Evolutionary conservation across 1,284 basidiomycete species (phyloP).

Genomic region (Trichosporon faecale): DNA sequence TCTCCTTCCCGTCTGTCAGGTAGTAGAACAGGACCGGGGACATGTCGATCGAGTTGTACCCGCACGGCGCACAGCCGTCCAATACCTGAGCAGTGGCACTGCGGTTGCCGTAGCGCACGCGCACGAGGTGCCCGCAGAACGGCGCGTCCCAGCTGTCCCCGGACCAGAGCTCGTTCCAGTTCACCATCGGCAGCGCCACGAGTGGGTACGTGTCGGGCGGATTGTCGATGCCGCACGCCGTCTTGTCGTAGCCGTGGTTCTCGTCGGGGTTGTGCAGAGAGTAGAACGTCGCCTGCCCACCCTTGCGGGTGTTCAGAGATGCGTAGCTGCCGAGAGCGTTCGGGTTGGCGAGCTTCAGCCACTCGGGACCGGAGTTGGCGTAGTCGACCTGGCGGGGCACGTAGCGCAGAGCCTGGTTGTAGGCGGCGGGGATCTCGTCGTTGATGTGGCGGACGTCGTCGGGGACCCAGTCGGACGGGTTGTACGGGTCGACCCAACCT

Average conservation of each 20-base stretch:
- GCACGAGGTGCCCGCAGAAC: constrained; percentile 6
- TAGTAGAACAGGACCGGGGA: background rate
- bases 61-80: background rate
- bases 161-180: constrained; percentile 4
- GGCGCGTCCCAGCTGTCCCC: background rate
- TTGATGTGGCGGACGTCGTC: constrained; percentile 4
- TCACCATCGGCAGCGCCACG: constrained; percentile 3
- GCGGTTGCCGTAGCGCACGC: constrained; percentile 2
- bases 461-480: background rate
- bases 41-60: constrained; percentile 6
- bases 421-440: constrained; percentile 1
- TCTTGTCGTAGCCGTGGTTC: constrained; percentile 15
- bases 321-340: background rate
- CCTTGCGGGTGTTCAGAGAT: background rate
- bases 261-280: constrained; percentile 12
- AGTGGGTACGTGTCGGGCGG: constrained; percentile 9
- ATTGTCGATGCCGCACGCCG: constrained; percentile 5
- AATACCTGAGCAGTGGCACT: background rate
- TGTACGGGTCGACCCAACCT: background rate
- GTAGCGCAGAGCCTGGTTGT: background rate
- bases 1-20: background rate
- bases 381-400: background rate
- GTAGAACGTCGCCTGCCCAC: constrained; percentile 11
- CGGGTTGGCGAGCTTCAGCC: background rate
- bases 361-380: background rate